A percentile compares a stretch with the other conserved stretches of the same genome.
phyloP scores from a whole-genome alignment of 2,329 filamentous ascomycete genomes.

The Didymella exigua region DNA sequence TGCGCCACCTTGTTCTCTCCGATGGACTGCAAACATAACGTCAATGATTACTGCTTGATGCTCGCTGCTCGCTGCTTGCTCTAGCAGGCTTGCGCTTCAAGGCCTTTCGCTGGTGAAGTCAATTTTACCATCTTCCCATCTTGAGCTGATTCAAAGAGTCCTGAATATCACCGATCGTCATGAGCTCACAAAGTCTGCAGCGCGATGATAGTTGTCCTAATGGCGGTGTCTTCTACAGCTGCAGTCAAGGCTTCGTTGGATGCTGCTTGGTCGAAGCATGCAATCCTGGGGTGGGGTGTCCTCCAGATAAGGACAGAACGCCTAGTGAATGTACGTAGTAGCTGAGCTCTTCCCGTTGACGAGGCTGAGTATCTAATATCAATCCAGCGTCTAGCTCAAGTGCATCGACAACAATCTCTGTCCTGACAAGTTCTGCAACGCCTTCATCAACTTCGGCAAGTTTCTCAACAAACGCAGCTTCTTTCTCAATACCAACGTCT shows the following conservation, averaged over 20 bases:
- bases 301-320: slow-evolving; percentile 25
- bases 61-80: not conserved
- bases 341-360: no score
- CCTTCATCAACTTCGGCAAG: not conserved
- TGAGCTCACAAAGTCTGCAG: slow-evolving; percentile 16
- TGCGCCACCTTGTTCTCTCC: not conserved
- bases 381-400: not conserved
- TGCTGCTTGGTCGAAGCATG: slow-evolving; percentile 38
- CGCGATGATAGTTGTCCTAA: slow-evolving; percentile 21
- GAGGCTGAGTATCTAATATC: not conserved
- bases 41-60: not conserved
- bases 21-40: not conserved
- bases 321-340: slow-evolving; percentile 25
- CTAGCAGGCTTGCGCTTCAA: not conserved
- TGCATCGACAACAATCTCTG: not conserved
- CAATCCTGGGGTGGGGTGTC: slow-evolving; percentile 25
- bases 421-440: not conserved
- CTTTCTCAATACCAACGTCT: not conserved
- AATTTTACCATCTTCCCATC: not conserved
- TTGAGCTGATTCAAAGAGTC: not conserved
- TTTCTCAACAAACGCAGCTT: not conserved
- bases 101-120: not conserved
- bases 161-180: not conserved
- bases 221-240: slow-evolving; percentile 31
- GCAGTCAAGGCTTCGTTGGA: slow-evolving; percentile 26